phyloP scores from a whole-genome alignment of 1,284 basidiomycete species.

The Chalciporus sp. region DNA sequence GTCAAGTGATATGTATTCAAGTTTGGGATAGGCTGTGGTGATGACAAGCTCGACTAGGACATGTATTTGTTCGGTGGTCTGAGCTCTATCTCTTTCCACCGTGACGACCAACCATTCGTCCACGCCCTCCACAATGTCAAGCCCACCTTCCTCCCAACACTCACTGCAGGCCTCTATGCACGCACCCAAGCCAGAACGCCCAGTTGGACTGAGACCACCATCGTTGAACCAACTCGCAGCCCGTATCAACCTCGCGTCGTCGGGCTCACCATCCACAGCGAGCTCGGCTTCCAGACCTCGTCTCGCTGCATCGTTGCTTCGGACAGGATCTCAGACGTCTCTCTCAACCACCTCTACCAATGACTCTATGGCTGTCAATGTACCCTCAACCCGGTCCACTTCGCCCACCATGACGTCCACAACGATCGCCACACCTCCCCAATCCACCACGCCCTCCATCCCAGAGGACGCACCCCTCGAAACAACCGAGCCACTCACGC shows the following conservation, averaged over 20 bases:
- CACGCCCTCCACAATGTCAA: conserved; percentile 29
- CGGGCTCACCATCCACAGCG: conserved; percentile 36
- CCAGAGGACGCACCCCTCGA: conserved; percentile 37
- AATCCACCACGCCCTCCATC: conserved; percentile 43
- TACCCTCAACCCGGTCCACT: conserved; percentile 59
- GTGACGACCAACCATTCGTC: conserved; percentile 14
- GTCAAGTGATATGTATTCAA: background rate
- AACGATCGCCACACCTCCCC: conserved; percentile 50
- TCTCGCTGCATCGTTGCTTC: conserved; percentile 69
- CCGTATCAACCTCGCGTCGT: conserved; percentile 56
- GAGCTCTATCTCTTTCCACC: conserved; percentile 13
- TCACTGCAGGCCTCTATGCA: conserved; percentile 38
- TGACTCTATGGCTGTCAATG: conserved; percentile 66
- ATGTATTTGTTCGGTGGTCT: conserved; percentile 7
- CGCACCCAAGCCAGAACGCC: conserved; percentile 44
- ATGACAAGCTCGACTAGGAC: background rate
- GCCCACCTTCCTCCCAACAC: conserved; percentile 29
- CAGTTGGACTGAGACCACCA: conserved; percentile 50
- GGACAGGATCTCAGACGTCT: conserved; percentile 64
- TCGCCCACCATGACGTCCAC: conserved; percentile 38
- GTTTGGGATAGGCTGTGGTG: conserved; percentile 7
- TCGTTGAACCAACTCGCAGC: conserved; percentile 82
- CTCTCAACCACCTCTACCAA: conserved; percentile 52
- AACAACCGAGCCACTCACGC: conserved; percentile 55
- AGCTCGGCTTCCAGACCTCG: conserved; percentile 56